Evolutionary conservation across 129 eudicot species (phyloP), one percentile per base, ranked within the genome.

Genomic region (Erigeron canadensis): DNA sequence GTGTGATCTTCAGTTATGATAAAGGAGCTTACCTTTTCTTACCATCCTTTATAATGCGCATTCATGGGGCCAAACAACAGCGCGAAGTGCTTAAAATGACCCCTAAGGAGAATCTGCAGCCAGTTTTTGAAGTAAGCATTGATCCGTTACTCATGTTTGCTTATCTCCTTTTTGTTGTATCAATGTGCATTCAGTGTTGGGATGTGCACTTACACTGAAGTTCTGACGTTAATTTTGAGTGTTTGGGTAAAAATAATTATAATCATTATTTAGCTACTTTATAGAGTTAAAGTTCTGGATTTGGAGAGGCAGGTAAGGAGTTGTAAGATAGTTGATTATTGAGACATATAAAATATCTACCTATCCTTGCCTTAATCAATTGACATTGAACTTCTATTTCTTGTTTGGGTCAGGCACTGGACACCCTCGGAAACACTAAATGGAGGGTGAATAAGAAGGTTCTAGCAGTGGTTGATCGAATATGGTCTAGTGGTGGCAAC

Each of bases 361-460:
- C 56, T 44, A 17, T 12, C 23, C 23, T 18, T 41, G 8, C 60
- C 38, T 69, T 13, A 71, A 56, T 41, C 40, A 0, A 58, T 17
- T 28, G 44, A 40, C 67, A 72, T 48, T 57, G 58, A 17, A 51
- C 63, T 6, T 42, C 59, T 42, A 47, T 54, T 23, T 65, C 34
- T 69, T 70, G 18, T 51, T 21, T 67, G 71, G 55, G 50, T 13
- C 77, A 93, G 98, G 98, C 98, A 41, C 78, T 93, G 81, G 93
- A 93, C 82, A 87, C 95, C 22, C 96, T 93, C 62, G 98, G 98
- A 59, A 82, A 74, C 59, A 89, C 95, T 59, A 93, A 81, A 84
- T 93, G 98, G 98, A 89, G 96, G 87, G 84, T 93, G 80, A 90
- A 93, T 67, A 93, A 87, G 63, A 87, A 84, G 73, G 92, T 93